phyloP scores from a whole-genome alignment of 176 grass and related monocot species.

The Olyra latifolia region DNA sequence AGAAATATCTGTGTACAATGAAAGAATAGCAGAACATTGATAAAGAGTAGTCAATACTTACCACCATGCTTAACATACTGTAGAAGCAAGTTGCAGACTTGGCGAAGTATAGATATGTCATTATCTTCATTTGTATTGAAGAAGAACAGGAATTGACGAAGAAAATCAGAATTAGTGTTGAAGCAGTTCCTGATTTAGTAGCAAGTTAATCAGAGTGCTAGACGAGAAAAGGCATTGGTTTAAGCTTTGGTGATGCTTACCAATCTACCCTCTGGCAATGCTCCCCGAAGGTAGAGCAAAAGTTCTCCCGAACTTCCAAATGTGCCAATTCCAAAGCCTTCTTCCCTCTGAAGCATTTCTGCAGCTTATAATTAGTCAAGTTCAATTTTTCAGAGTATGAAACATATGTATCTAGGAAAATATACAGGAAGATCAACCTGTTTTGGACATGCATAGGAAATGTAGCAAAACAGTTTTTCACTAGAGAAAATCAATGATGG shows the following conservation, averaged over 20 bases:
- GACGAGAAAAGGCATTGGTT: constrained; percentile 23
- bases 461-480: background rate
- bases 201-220: constrained; percentile 42
- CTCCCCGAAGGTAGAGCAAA: constrained; percentile 68
- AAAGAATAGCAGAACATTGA: background rate
- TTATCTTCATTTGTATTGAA: constrained; percentile 69
- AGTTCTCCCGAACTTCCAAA: constrained; percentile 58
- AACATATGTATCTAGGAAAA: background rate
- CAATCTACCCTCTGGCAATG: constrained; percentile 69
- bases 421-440: background rate
- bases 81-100: constrained; percentile 70
- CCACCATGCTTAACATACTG: constrained; percentile 60
- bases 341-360: constrained; percentile 99
- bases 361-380: constrained; percentile 75
- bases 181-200: constrained; percentile 72
- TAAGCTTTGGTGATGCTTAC: constrained; percentile 41
- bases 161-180: constrained; percentile 67
- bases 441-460: background rate
- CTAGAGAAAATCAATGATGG: background rate
- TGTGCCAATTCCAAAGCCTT: constrained; percentile 65
- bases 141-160: constrained; percentile 95
- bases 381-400: constrained; percentile 39
- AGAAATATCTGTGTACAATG: background rate
- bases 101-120: constrained; percentile 70
- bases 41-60: constrained; percentile 35